phyloP scores from a whole-genome alignment of 2,329 filamentous ascomycete species.

The Trichoderma koningiopsis region DNA sequence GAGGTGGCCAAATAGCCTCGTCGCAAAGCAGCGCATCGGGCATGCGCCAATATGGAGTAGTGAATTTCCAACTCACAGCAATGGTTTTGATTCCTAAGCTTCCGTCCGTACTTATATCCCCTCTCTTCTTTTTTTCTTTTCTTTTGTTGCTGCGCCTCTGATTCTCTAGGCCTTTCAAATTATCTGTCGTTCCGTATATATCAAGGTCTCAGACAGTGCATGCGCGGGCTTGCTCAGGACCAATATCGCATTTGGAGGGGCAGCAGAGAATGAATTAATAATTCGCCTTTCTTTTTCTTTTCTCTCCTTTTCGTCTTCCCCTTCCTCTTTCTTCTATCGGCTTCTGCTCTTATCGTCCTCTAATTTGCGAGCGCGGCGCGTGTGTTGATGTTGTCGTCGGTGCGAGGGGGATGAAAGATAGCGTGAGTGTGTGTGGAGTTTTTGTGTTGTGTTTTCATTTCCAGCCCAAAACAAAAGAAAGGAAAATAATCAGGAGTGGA shows the following conservation, averaged over 20 bases:
- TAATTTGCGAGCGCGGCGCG: neutral
- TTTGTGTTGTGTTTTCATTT: conserved; percentile 19
- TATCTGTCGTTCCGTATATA: conserved; percentile 7
- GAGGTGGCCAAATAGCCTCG: neutral
- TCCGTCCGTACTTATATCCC: neutral
- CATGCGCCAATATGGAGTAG: neutral
- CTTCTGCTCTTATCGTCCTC: neutral
- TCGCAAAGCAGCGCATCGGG: conserved; percentile 1
- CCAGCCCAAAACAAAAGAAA: conserved; percentile 19
- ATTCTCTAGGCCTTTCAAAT: neutral
- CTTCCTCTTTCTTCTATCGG: neutral
- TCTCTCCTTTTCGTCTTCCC: neutral
- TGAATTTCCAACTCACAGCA: conserved; percentile 12
- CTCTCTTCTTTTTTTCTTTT: neutral
- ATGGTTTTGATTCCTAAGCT: neutral
- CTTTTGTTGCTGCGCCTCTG: neutral
- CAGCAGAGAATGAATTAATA: conserved; percentile 9
- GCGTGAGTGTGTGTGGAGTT: conserved; percentile 17
- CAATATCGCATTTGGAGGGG: conserved; percentile 26
- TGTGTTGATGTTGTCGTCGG: conserved; percentile 11
- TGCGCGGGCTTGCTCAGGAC: conserved; percentile 14
- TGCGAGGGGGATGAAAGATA: neutral
- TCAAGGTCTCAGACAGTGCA: conserved; percentile 26
- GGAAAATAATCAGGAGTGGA: conserved; percentile 25
- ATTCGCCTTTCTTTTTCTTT: neutral